phyloP scores from a whole-genome alignment of 1,284 basidiomycete genomes.

The Vanrija humicola region DNA sequence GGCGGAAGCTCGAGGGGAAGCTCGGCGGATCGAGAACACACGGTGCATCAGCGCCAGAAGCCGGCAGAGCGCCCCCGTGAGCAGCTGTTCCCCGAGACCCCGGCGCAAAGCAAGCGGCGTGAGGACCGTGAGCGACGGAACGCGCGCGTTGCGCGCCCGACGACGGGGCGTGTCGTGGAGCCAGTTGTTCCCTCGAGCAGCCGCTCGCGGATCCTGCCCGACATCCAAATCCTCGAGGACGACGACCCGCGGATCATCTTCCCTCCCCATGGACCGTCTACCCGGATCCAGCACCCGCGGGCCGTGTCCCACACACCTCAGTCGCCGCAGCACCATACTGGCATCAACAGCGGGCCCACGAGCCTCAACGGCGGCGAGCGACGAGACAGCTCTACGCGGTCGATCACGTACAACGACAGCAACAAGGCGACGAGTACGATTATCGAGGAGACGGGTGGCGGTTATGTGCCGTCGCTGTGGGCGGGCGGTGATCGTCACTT shows the following conservation, averaged over 20 bases:
- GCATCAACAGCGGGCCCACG: too few relatives aligned
- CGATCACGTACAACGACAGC: not conserved
- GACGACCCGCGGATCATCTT: slow-evolving; percentile 45
- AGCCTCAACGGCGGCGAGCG: not conserved
- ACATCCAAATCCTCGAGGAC: slow-evolving; percentile 46
- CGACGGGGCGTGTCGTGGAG: not conserved
- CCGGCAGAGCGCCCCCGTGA: slow-evolving; percentile 37
- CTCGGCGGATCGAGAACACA: not conserved
- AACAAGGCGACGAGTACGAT: slow-evolving; percentile 25
- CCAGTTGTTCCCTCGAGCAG: slow-evolving; percentile 5
- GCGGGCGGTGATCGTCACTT: slow-evolving; percentile 42
- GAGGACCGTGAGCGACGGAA: slow-evolving; percentile 40
- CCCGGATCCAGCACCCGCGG: slow-evolving; percentile 25
- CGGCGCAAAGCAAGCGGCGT: slow-evolving; percentile 40
- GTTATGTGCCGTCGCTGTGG: slow-evolving; percentile 47
- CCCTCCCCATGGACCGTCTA: slow-evolving; percentile 30
- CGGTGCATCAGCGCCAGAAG: slow-evolving; percentile 11
- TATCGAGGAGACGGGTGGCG: slow-evolving; percentile 38
- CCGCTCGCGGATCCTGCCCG: slow-evolving; percentile 34
- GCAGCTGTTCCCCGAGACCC: slow-evolving; percentile 44
- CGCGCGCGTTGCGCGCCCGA: slow-evolving; percentile 2
- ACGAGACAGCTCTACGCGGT: not conserved
- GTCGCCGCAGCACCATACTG: too few relatives aligned
- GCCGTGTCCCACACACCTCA: too few relatives aligned
- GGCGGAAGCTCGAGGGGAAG: slow-evolving; percentile 5